Evolutionary conservation across 768 basidiomycete genomes (phyloP).

Genomic region (Hygrophorus pudorinus): DNA sequence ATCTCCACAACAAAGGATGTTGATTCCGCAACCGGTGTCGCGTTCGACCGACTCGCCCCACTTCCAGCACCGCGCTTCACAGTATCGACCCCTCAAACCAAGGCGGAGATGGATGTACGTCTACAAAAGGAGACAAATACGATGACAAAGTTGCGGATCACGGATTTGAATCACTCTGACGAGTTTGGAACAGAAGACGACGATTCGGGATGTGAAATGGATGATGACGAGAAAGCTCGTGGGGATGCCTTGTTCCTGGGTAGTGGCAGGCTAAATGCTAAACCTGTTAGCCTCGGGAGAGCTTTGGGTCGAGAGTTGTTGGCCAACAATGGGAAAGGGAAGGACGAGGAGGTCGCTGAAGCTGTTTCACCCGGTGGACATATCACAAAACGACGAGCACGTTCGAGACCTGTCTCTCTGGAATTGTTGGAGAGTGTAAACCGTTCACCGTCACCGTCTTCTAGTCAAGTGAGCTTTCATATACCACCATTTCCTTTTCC

Average conservation of each 20-base stretch:
- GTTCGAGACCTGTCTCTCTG: constrained; percentile 59
- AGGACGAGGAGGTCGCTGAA: constrained; percentile 43
- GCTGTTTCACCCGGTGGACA: constrained; percentile 72
- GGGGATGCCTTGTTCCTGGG: constrained; percentile 24
- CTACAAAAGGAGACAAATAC: constrained; percentile 50
- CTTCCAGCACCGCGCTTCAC: constrained; percentile 42
- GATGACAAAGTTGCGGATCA: constrained; percentile 49
- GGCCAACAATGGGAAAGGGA: constrained; percentile 22
- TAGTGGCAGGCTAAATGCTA: constrained; percentile 15
- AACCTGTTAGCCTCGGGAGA: constrained; percentile 11
- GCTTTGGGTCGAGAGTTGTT: constrained; percentile 4
- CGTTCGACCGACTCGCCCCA: constrained; percentile 46
- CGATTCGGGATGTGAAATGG: constrained; percentile 45
- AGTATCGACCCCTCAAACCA: constrained; percentile 38
- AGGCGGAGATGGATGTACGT: constrained; percentile 43
- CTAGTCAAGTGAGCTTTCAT: background rate
- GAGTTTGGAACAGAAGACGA: constrained; percentile 30
- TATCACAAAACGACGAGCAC: constrained; percentile 63
- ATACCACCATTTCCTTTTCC: too few relatives aligned
- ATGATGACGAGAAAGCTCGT: constrained; percentile 25
- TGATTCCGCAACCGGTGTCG: constrained; percentile 26
- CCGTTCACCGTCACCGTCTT: constrained; percentile 30
- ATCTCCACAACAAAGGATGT: constrained; percentile 28
- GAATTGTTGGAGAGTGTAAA: constrained; percentile 48
- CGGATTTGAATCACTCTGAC: constrained; percentile 40